These are phyloP conservation scores for Solanum pennellii DNA, from an alignment of 257 asterid genomes.

Conservation along the genomic window DNA sequence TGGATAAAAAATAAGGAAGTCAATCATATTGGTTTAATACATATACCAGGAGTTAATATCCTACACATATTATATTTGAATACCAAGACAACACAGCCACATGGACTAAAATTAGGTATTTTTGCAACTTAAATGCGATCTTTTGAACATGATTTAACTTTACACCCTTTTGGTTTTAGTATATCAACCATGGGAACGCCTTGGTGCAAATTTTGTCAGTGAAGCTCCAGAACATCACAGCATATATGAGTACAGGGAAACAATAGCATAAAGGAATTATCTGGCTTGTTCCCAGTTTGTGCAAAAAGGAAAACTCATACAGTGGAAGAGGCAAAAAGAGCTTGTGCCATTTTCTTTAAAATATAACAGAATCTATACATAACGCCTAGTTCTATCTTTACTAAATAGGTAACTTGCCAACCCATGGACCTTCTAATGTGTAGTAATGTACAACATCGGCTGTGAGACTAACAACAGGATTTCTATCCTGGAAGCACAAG, in stretches of 20 bases:
- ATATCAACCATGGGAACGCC: neutral
- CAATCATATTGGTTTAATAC: neutral
- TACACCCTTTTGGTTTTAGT: neutral
- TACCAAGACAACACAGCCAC: neutral
- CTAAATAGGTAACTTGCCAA: neutral
- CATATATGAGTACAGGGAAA: neutral
- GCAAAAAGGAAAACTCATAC: neutral
- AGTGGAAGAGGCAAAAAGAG: neutral
- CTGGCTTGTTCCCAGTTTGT: neutral
- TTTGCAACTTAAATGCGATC: neutral
- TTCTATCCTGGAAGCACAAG: neutral
- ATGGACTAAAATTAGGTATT: neutral
- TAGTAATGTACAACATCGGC: neutral
- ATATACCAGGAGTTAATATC: neutral
- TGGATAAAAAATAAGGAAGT: neutral
- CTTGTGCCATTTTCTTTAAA: neutral
- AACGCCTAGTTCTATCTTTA: neutral
- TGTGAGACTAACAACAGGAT: neutral
- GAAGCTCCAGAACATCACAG: neutral
- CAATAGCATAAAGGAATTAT: neutral
- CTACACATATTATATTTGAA: neutral
- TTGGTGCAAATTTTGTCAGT: neutral
- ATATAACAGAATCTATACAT: neutral
- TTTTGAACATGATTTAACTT: neutral
- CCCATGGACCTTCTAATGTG: neutral